Evolutionary conservation across 2,329 filamentous ascomycete species (phyloP).

Genomic region (Neurospora sp.): DNA sequence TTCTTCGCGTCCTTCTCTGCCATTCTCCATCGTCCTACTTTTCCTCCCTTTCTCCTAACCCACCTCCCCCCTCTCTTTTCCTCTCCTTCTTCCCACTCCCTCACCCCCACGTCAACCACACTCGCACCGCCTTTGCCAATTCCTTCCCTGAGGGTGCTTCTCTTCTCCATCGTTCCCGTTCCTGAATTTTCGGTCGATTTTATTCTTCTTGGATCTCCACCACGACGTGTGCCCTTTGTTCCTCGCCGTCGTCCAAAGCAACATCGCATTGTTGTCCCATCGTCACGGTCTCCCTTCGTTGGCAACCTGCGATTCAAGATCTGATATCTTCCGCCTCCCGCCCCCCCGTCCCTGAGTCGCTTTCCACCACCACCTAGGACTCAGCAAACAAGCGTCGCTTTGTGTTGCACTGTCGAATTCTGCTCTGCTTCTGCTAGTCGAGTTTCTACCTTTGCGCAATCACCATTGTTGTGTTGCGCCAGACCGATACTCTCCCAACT

Average conservation of each 20-base stretch:
- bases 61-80: conserved; percentile 7
- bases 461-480: conserved; percentile 4
- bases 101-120: conserved; percentile 19
- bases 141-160: conserved; percentile 30
- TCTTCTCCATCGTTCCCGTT: conserved; percentile 23
- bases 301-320: conserved; percentile 2
- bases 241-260: conserved; percentile 9
- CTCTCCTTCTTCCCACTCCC: conserved; percentile 6
- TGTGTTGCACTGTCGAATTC: not conserved
- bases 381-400: not conserved
- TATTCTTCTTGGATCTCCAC: conserved; percentile 12
- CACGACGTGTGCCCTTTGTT: conserved; percentile 18
- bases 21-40: conserved; percentile 8
- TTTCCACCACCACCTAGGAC: not conserved
- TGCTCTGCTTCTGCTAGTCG: not conserved
- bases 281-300: conserved; percentile 5
- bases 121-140: conserved; percentile 37
- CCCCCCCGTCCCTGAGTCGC: not conserved
- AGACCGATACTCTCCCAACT: not conserved
- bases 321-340: not conserved
- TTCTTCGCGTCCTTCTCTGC: conserved; percentile 7
- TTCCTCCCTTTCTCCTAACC: conserved; percentile 8
- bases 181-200: conserved; percentile 15
- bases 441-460: not conserved
- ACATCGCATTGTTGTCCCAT: conserved; percentile 5